Conservation (phyloP, 2,329 filamentous ascomycete genomes). For the Hymenoscyphus occultus region DNA sequence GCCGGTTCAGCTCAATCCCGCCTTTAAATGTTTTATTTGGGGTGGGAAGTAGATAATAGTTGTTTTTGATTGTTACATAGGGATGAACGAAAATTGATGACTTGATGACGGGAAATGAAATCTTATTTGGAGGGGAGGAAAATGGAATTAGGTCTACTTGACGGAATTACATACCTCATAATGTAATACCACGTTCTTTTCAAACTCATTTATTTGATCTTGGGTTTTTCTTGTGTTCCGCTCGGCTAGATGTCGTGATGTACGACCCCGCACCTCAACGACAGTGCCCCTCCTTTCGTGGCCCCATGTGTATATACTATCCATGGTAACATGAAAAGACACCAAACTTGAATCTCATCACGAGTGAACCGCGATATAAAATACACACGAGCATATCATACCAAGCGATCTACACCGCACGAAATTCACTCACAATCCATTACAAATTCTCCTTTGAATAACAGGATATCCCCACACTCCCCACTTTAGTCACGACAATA, state of each 20-base stretch:
- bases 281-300: neutral
- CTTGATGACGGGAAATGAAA: neutral
- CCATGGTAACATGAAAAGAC: no score
- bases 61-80: neutral
- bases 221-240: neutral
- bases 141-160: neutral
- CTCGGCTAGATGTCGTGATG: neutral
- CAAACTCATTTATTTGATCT: neutral
- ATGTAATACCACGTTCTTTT: neutral
- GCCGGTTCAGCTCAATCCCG: constrained; percentile 20
- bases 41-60: neutral
- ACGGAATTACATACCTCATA: neutral
- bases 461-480: no score
- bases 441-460: no score
- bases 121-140: neutral
- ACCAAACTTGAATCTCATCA: no score
- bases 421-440: no score
- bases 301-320: neutral
- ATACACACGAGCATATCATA: no score
- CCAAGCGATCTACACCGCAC: no score
- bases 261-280: neutral
- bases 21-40: constrained; percentile 8
- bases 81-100: neutral
- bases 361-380: no score
- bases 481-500: no score